Percentiles rank a stretch among this genome's conserved stretches.
Conservation (phyloP, 768 basidiomycete genomes). For the Pluteus cervinus region DNA sequence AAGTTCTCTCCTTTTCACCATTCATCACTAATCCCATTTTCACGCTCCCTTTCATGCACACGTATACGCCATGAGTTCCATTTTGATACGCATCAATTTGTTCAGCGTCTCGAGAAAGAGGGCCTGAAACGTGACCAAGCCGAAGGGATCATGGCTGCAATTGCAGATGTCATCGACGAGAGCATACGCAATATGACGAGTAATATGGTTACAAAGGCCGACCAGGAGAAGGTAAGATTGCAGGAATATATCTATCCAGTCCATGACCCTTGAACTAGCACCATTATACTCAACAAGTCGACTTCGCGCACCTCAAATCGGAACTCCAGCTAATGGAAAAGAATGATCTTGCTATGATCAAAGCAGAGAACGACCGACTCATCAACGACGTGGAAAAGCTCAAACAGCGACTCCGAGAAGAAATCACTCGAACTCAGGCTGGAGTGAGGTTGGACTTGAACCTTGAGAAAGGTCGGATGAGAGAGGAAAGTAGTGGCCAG, state of each 20-base stretch:
- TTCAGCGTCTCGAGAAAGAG: slow-evolving; percentile 83
- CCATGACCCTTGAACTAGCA: slow-evolving; percentile 38
- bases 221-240: slow-evolving; percentile 83
- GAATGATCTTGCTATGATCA: slow-evolving; percentile 93
- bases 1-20: no score
- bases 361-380: slow-evolving; percentile 94
- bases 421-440: slow-evolving; percentile 86
- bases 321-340: slow-evolving; percentile 95
- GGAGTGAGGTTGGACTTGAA: slow-evolving; percentile 94
- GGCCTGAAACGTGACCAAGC: slow-evolving; percentile 89
- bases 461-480: slow-evolving; percentile 91
- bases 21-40: slow-evolving; percentile 1
- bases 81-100: slow-evolving; percentile 95
- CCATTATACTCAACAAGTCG: slow-evolving; percentile 93
- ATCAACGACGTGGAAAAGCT: slow-evolving; percentile 89
- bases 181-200: slow-evolving; percentile 93
- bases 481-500: slow-evolving; percentile 87
- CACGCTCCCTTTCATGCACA: slow-evolving; percentile 25
- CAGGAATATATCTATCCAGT: neutral
- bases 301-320: slow-evolving; percentile 94
- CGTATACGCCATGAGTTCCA: slow-evolving; percentile 49
- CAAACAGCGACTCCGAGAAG: slow-evolving; percentile 88
- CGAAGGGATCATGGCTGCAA: slow-evolving; percentile 94
- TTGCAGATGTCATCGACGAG: slow-evolving; percentile 97
- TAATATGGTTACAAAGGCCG: slow-evolving; percentile 93